phyloP scores from a whole-genome alignment of 371 early-diverging fungal genomes.

The Parasitella parasitica region DNA sequence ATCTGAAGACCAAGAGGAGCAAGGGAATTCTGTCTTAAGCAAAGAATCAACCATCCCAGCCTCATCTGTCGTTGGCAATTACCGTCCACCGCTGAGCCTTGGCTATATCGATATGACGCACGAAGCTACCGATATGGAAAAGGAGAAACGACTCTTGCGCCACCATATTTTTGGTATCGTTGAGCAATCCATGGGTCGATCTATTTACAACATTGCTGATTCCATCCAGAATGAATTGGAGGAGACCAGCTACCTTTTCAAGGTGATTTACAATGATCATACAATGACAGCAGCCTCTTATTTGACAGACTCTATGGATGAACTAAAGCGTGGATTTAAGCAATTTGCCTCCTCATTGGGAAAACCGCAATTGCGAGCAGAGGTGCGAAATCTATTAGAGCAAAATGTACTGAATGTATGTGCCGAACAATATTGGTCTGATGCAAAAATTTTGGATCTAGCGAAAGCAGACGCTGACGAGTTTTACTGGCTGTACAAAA shows the following conservation, averaged over 20 bases:
- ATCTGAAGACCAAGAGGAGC: conserved; percentile 57
- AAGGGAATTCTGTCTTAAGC: conserved; percentile 32
- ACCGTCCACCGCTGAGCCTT: conserved; percentile 86
- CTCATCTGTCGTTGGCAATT: conserved; percentile 82
- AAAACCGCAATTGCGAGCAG: conserved; percentile 84
- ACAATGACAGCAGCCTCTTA: conserved; percentile 91
- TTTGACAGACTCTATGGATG: conserved; percentile 89
- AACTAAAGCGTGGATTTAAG: conserved; percentile 89
- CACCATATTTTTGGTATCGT: conserved; percentile 80
- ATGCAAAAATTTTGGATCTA: conserved; percentile 66
- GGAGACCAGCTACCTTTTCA: conserved; percentile 93
- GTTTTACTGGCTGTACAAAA: conserved; percentile 81
- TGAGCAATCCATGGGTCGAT: conserved; percentile 87
- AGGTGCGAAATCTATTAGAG: conserved; percentile 86
- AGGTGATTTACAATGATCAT: conserved; percentile 95
- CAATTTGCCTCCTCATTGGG: conserved; percentile 84
- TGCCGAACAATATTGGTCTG: conserved; percentile 89
- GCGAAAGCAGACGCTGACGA: conserved; percentile 53
- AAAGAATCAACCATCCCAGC: conserved; percentile 55
- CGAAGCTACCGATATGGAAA: not conserved
- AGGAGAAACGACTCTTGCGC: conserved; percentile 46
- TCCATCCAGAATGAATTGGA: conserved; percentile 89
- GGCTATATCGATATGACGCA: conserved; percentile 82
- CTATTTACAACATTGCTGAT: conserved; percentile 75
- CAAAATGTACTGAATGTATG: conserved; percentile 86